Conservation (phyloP, 208 protist genomes). For the Trypanosoma vivax region DNA sequence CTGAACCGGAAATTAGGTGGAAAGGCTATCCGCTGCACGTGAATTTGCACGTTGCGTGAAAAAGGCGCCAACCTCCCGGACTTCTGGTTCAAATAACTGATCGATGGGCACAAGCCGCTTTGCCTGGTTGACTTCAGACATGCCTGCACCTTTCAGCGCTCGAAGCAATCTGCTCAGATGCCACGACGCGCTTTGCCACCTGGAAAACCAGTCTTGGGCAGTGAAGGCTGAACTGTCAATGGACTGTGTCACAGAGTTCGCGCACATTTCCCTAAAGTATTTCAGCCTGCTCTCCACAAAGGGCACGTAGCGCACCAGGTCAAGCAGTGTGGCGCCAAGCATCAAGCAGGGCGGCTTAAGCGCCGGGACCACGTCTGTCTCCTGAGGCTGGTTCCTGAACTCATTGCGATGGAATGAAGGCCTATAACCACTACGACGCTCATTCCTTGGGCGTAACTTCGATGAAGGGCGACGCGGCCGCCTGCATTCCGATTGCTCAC, state of each 20-base stretch:
- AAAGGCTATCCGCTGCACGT: too few relatives aligned
- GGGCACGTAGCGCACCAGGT: constrained; percentile 31
- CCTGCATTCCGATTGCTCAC: too few relatives aligned
- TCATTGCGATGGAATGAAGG: too few relatives aligned
- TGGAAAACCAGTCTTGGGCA: constrained; percentile 27
- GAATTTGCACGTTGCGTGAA: constrained; percentile 8
- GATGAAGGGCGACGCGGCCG: too few relatives aligned
- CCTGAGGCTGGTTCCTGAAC: too few relatives aligned
- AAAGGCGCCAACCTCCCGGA: constrained; percentile 9
- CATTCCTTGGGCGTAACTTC: too few relatives aligned
- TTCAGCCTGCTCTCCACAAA: constrained; percentile 31
- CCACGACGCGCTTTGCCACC: constrained; percentile 10
- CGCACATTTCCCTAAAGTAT: constrained; percentile 24
- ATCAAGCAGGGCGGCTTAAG: constrained; percentile 8
- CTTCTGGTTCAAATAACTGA: not conserved
- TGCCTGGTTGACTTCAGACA: not conserved
- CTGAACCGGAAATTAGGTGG: too few relatives aligned
- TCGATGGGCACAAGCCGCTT: constrained; percentile 8
- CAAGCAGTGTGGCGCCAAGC: constrained; percentile 22
- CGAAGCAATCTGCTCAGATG: constrained; percentile 15
- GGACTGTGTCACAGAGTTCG: constrained; percentile 11
- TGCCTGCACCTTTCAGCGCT: not conserved
- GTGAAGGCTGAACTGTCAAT: constrained; percentile 9
- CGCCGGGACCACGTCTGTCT: too few relatives aligned
- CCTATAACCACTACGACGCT: too few relatives aligned